A percentile compares a stretch with the other conserved stretches of the same genome.
Conservation (phyloP, 2,329 filamentous ascomycete species). For the Cordyceps cicadae region DNA sequence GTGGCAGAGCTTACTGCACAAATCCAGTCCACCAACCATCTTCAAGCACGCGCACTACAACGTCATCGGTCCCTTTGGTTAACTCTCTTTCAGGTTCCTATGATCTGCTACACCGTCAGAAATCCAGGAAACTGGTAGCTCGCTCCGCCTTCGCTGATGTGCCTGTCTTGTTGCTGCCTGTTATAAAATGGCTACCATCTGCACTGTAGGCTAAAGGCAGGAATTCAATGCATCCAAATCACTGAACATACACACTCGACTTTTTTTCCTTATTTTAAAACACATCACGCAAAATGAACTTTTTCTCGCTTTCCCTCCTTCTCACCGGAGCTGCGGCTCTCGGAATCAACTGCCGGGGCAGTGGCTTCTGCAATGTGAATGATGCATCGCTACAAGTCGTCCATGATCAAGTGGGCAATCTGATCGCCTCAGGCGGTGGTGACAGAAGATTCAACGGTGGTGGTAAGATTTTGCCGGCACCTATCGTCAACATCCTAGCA, state of each 20-base stretch:
- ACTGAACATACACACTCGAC: neutral
- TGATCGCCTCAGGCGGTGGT: slow-evolving; percentile 9
- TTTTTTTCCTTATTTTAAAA: neutral
- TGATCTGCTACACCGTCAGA: no score
- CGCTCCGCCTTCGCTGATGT: neutral
- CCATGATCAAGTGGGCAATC: slow-evolving; percentile 12
- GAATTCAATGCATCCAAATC: no score
- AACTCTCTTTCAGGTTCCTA: neutral
- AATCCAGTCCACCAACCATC: slow-evolving; percentile 6
- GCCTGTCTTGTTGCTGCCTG: neutral
- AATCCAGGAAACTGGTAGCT: no score
- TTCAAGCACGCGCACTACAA: neutral
- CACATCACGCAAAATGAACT: slow-evolving; percentile 3
- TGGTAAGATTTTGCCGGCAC: neutral
- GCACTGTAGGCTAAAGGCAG: neutral
- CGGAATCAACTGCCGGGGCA: slow-evolving; percentile 15
- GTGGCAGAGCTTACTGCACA: neutral
- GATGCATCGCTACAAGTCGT: slow-evolving; percentile 11
- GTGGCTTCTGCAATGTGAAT: slow-evolving; percentile 10
- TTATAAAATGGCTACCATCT: neutral
- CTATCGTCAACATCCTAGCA: no score
- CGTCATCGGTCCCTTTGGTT: neutral
- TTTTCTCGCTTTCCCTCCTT: slow-evolving; percentile 6
- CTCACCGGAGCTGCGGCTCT: slow-evolving; percentile 9
- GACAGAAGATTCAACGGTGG: slow-evolving; percentile 8